These are phyloP conservation scores for Nakaseomyces glabratus DNA, from an alignment of 1,139 yeast genomes.

Conservation along the genomic window DNA sequence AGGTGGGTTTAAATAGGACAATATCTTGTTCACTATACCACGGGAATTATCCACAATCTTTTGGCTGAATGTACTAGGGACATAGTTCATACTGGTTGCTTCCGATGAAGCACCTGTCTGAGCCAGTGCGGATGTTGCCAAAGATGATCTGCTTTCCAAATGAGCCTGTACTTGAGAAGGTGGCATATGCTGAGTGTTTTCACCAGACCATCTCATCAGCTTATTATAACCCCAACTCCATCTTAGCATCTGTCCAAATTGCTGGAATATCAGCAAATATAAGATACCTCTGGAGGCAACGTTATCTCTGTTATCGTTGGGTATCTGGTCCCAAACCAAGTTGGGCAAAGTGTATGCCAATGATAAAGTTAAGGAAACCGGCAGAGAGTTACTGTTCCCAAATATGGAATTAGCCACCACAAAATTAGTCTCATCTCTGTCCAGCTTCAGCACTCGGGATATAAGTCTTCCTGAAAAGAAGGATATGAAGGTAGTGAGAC, in stretches of 20 bases:
- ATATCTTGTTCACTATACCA: constrained; percentile 10
- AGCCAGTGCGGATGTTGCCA: not conserved
- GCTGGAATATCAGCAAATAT: constrained; percentile 64
- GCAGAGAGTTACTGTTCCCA: constrained; percentile 70
- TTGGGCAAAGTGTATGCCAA: constrained; percentile 65
- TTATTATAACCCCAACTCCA: constrained; percentile 82
- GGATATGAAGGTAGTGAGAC: constrained; percentile 52
- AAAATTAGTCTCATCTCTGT: constrained; percentile 59
- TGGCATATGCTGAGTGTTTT: constrained; percentile 29
- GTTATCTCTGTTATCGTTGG: constrained; percentile 52
- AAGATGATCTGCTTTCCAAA: constrained; percentile 7
- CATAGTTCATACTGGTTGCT: not conserved
- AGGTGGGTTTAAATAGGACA: constrained; percentile 80
- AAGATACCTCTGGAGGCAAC: constrained; percentile 69
- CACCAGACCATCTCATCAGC: constrained; percentile 40
- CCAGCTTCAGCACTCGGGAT: constrained; percentile 40
- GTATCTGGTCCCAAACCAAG: constrained; percentile 63
- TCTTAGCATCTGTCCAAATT: constrained; percentile 65
- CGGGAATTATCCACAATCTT: constrained; percentile 10
- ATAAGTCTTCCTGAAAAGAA: constrained; percentile 44
- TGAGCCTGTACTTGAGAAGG: constrained; percentile 21
- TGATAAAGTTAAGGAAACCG: constrained; percentile 64
- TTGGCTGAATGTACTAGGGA: constrained; percentile 11
- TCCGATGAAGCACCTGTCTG: not conserved
- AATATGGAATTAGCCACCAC: constrained; percentile 80